These are phyloP conservation scores for Solanum piurae DNA, from an alignment of 257 asterid genomes.

Conservation along the genomic window DNA sequence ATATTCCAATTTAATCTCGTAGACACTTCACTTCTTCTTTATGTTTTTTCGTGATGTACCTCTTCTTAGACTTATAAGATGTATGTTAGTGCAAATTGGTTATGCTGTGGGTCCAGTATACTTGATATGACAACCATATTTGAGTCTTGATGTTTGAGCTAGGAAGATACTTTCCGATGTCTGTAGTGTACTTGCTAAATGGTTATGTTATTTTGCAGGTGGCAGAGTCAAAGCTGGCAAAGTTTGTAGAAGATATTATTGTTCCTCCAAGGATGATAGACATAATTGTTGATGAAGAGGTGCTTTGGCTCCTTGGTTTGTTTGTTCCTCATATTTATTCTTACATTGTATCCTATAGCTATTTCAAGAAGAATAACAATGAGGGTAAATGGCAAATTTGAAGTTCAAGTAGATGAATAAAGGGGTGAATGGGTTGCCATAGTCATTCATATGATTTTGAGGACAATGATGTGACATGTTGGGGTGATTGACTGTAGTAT, in stretches of 20 bases:
- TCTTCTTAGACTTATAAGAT: neutral
- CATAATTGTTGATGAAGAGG: conserved; percentile 95
- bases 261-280: conserved; percentile 98
- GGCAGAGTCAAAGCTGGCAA: conserved; percentile 91
- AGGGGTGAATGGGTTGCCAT: neutral
- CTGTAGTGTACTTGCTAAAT: neutral
- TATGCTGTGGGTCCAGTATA: neutral
- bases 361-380: neutral
- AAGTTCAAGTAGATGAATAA: neutral
- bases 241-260: conserved; percentile 91
- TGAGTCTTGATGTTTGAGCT: neutral
- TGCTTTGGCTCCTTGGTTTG: conserved; percentile 16
- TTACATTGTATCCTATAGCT: neutral
- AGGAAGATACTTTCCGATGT: neutral
- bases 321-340: conserved; percentile 1
- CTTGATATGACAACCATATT: neutral
- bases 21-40: neutral
- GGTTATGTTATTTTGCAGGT: conserved; percentile 40
- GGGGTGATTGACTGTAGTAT: neutral
- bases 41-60: neutral
- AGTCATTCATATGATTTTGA: neutral
- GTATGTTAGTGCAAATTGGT: neutral
- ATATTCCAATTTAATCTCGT: neutral
- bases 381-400: neutral
- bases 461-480: neutral